Percentiles rank a stretch among this genome's conserved stretches.
Evolutionary conservation across 768 basidiomycete species (phyloP).

Genomic region (Scleroderma citrinum): DNA sequence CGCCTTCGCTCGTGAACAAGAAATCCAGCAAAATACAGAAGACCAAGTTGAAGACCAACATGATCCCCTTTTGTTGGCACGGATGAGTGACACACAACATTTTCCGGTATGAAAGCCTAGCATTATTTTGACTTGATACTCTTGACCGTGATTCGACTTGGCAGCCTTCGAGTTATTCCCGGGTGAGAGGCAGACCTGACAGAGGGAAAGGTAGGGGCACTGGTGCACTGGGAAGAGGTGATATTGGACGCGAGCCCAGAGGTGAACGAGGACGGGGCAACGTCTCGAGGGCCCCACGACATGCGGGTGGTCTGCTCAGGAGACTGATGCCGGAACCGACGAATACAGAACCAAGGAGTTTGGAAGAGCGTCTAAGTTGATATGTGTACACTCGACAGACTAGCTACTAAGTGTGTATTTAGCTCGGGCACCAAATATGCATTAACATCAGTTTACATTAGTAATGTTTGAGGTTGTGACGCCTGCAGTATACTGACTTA

Average conservation of each 20-base stretch:
- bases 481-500: no score
- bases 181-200: constrained; percentile 19
- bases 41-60: constrained; percentile 10
- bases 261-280: not conserved
- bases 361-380: no score
- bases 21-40: not conserved
- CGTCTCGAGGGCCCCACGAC: constrained; percentile 6
- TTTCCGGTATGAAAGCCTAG: constrained; percentile 14
- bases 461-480: no score
- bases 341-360: no score
- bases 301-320: constrained; percentile 9
- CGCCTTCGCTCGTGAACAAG: not conserved
- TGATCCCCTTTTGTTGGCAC: constrained; percentile 18
- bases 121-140: not conserved
- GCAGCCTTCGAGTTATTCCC: constrained; percentile 12
- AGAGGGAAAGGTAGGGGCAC: constrained; percentile 16
- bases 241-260: not conserved
- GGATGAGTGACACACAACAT: constrained; percentile 17
- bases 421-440: no score
- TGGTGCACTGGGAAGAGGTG: constrained; percentile 11
- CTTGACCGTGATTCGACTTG: not conserved
- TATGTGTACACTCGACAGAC: no score
- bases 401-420: no score
- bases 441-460: no score
- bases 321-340: constrained; percentile 8